phyloP scores from a whole-genome alignment of 192 early-diverging fungal genomes.

The Coemansia sp. region DNA sequence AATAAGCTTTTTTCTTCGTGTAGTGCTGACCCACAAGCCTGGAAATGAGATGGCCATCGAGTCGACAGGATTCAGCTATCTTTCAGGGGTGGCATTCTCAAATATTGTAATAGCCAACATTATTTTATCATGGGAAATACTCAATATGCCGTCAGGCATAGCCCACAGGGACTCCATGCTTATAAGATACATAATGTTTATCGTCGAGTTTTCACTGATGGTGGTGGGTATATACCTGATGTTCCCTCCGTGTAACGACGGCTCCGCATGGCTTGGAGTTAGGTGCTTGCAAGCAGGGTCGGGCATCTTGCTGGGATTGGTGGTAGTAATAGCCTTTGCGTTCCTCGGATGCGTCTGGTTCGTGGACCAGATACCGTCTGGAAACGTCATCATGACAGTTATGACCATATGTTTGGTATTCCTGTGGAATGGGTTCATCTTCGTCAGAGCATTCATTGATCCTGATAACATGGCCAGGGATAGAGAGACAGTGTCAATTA shows the following conservation, averaged over 20 bases:
- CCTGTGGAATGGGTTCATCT: conserved; percentile 30
- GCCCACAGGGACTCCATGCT: too few species aligned
- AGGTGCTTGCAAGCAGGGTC: conserved; percentile 8
- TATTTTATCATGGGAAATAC: too few species aligned
- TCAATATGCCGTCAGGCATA: not conserved
- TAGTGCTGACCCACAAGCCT: conserved; percentile 8
- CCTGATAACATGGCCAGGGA: too few species aligned
- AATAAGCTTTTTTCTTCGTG: conserved; percentile 27
- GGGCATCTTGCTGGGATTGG: not conserved
- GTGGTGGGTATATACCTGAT: not conserved
- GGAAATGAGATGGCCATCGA: conserved; percentile 31
- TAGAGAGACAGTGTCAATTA: too few species aligned
- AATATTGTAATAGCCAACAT: not conserved
- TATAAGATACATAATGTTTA: not conserved
- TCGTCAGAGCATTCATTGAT: conserved; percentile 21
- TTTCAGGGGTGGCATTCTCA: not conserved
- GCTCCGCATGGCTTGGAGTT: not conserved
- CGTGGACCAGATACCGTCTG: not conserved
- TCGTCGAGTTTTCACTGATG: not conserved
- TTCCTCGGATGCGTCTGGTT: not conserved
- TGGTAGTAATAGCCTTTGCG: not conserved
- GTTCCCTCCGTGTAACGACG: not conserved
- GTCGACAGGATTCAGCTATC: conserved; percentile 26
- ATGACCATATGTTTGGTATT: conserved; percentile 7
- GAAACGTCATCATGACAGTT: not conserved